Percentiles rank a stretch among this genome's conserved stretches.
phyloP scores from a whole-genome alignment of 2,329 filamentous ascomycete genomes.

The Fusarium kyushuense region DNA sequence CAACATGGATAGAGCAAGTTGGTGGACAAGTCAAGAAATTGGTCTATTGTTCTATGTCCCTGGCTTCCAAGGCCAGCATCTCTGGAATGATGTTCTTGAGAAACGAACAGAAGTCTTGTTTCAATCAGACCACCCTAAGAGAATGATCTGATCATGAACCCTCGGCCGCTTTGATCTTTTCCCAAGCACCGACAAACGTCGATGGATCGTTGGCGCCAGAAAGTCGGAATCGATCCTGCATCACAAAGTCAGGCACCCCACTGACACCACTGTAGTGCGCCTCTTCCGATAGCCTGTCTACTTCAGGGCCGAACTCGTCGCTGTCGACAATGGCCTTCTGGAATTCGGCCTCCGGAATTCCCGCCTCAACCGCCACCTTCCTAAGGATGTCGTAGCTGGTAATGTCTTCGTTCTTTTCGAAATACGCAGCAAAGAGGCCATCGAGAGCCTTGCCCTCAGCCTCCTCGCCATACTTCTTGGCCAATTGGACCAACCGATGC shows the following conservation, averaged over 20 bases:
- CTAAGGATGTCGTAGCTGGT: constrained; percentile 56
- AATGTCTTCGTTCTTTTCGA: constrained; percentile 59
- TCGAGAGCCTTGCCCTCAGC: constrained; percentile 69
- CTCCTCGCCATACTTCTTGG: constrained; percentile 62
- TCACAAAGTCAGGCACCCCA: constrained; percentile 79
- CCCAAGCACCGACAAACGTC: constrained; percentile 75
- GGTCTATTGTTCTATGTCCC: constrained; percentile 71
- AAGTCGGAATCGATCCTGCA: constrained; percentile 75
- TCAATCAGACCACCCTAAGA: constrained; percentile 39
- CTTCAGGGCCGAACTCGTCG: constrained; percentile 61
- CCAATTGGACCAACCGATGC: constrained; percentile 70
- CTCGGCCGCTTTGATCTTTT: constrained; percentile 61
- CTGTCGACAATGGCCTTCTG: constrained; percentile 55
- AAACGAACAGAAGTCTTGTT: constrained; percentile 54
- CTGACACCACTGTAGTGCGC: constrained; percentile 58
- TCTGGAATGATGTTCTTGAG: constrained; percentile 57
- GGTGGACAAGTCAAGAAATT: constrained; percentile 88
- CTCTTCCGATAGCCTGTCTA: constrained; percentile 49
- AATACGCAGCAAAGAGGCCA: constrained; percentile 58
- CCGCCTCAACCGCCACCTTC: constrained; percentile 53
- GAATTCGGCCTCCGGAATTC: constrained; percentile 59
- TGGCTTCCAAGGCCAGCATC: constrained; percentile 51
- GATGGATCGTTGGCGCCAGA: constrained; percentile 76
- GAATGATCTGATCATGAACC: constrained; percentile 15
- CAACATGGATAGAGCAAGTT: constrained; percentile 87